Base-by-base conservation (phyloP, 768 basidiomycete species). In the Amanita exitialis region DNA sequence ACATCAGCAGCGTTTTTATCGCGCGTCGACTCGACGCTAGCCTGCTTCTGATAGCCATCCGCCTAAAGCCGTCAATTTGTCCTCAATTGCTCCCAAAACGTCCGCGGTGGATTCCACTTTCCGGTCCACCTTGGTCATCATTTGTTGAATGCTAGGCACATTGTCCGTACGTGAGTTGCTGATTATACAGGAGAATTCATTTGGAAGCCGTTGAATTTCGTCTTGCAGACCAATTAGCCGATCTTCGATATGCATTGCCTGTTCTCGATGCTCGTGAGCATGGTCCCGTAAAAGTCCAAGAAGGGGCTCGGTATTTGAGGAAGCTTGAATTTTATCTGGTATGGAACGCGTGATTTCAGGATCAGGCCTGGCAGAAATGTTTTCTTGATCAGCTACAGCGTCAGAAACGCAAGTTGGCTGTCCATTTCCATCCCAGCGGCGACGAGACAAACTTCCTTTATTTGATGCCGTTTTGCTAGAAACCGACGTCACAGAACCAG, bases 61-160 rank as follows among this genome's bases (percentile, higher is more conserved):
- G 54, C 57, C 12, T n/a, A 67, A 39, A 6, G 51, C 53, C 4
- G 56, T 55, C 21, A 71, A 49, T 30, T 53, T 59, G 34, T 61
- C 60, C 48, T 68, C 65, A 7, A 71, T 62, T 20, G 47, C 45
- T 32, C 59, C 46, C 18, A 70, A 53, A 36, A 57, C 53, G 18
- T 60, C 57, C 25, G 62, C 56, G 32, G 65, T 61, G 16, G 57
- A 56, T 46, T 58, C 59, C 6, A 62, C 56, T 7, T 60, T 62
- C 35, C 61, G 58, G 39, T 66, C 65, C 21, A 72, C 58, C 12
- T 55, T 62, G 3, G 63, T 51, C 0, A 69, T 53, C 49, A 67
- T 59, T 43, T 70, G 58, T 37, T 68, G 66, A 13, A 71, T 61
- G 6, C 55, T 66, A 18, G 60, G 61, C 3, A 60, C 62, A 20